A percentile compares a stretch with the other conserved stretches of the same genome.
Evolutionary conservation across 2,329 filamentous ascomycete genomes (phyloP).

Genomic region (Neofusicoccum parvum): DNA sequence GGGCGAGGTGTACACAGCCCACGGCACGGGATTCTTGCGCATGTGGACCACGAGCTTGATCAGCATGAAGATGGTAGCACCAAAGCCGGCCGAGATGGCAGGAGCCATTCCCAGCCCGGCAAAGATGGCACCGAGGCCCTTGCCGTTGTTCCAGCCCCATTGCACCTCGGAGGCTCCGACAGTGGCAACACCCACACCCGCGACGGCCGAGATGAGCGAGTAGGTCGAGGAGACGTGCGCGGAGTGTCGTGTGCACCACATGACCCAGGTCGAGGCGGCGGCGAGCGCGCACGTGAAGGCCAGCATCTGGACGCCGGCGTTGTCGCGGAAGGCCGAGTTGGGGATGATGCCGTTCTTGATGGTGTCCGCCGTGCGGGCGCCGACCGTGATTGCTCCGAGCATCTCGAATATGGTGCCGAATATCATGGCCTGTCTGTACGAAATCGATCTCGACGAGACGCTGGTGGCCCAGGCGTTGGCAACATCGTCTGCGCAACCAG

Average conservation of each 20-base stretch:
- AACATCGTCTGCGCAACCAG: constrained; percentile 66
- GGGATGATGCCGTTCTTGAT: constrained; percentile 72
- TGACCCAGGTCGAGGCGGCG: constrained; percentile 71
- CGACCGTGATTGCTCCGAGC: constrained; percentile 48
- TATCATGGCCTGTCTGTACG: constrained; percentile 64
- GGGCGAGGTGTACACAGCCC: constrained; percentile 73
- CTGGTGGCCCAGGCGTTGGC: constrained; percentile 82
- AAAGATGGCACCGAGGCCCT: constrained; percentile 66
- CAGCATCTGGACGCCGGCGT: constrained; percentile 52
- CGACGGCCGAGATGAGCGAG: constrained; percentile 53
- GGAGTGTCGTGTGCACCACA: constrained; percentile 76
- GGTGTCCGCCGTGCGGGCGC: constrained; percentile 65
- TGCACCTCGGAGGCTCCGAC: constrained; percentile 58
- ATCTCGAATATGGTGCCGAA: constrained; percentile 52
- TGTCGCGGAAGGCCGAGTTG: constrained; percentile 41
- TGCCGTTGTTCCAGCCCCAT: constrained; percentile 65
- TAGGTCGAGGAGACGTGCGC: constrained; percentile 65
- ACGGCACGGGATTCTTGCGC: constrained; percentile 70
- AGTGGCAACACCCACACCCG: constrained; percentile 54
- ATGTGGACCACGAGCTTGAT: constrained; percentile 73
- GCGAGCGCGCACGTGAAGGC: constrained; percentile 62
- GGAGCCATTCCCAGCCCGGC: constrained; percentile 72
- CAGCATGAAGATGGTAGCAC: constrained; percentile 68
- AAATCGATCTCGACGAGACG: constrained; percentile 76
- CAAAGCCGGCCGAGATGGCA: constrained; percentile 65